Percentiles rank a stretch among this genome's conserved stretches.
phyloP scores from a whole-genome alignment of 1,284 basidiomycete genomes.

The Psilocybe mexicana region DNA sequence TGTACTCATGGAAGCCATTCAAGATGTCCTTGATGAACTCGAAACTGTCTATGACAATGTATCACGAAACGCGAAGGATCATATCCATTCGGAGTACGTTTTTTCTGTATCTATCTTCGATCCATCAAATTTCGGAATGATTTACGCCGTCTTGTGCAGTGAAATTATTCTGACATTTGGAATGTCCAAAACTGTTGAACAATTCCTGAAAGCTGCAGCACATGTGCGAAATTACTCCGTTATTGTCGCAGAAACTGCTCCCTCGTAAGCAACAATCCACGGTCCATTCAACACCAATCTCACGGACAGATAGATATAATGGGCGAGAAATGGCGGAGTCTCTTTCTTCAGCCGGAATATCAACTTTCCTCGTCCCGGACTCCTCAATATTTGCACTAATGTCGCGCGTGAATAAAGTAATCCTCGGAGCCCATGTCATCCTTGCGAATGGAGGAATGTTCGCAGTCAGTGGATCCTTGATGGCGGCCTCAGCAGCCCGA shows the following conservation, averaged over 20 bases:
- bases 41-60: slow-evolving; percentile 96
- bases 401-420: slow-evolving; percentile 96
- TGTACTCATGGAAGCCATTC: slow-evolving; percentile 87
- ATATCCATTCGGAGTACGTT: slow-evolving; percentile 93
- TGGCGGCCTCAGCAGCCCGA: slow-evolving; percentile 88
- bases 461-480: slow-evolving; percentile 81
- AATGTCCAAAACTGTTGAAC: slow-evolving; percentile 92
- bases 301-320: slow-evolving; percentile 58
- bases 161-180: slow-evolving; percentile 97
- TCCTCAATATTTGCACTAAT: slow-evolving; percentile 94
- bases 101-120: background rate
- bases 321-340: slow-evolving; percentile 86
- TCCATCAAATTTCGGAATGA: too few species aligned
- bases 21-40: slow-evolving; percentile 93
- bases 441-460: slow-evolving; percentile 97
- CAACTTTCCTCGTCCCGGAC: slow-evolving; percentile 94
- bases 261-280: slow-evolving; percentile 61
- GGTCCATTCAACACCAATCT: background rate
- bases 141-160: slow-evolving; percentile 39
- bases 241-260: slow-evolving; percentile 93
- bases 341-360: slow-evolving; percentile 79
- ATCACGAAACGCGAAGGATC: slow-evolving; percentile 92
- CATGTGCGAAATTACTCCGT: slow-evolving; percentile 94
- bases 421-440: slow-evolving; percentile 91
- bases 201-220: slow-evolving; percentile 89